Percentiles rank a stretch among this genome's conserved stretches.
These are phyloP conservation scores for Auricularia auricula-judae DNA, from an alignment of 768 basidiomycete genomes.

Conservation along the genomic window DNA sequence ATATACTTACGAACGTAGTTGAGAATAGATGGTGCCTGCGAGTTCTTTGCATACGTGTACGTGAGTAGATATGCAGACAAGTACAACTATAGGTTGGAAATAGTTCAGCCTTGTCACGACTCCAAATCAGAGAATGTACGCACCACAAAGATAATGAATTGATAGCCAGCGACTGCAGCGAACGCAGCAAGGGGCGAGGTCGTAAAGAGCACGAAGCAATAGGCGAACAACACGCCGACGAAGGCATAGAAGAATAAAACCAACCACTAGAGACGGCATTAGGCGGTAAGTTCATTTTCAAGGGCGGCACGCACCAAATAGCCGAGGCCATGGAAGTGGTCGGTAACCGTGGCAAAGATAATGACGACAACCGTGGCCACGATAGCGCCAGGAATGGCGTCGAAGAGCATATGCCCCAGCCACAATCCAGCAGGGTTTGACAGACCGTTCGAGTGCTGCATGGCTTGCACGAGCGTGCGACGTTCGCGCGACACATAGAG, in stretches of 20 bases:
- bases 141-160: conserved; percentile 61
- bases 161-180: conserved; percentile 60
- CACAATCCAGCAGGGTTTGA: conserved; percentile 60
- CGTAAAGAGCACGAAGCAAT: conserved; percentile 49
- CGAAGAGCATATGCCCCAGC: conserved; percentile 72
- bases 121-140: conserved; percentile 17
- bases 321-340: conserved; percentile 61
- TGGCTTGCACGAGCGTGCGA: conserved; percentile 58
- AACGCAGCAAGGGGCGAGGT: conserved; percentile 63
- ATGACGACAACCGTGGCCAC: conserved; percentile 53
- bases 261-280: conserved; percentile 42
- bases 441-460: conserved; percentile 72
- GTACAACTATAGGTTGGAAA: conserved; percentile 35
- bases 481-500: conserved; percentile 69
- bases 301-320: conserved; percentile 32
- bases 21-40: conserved; percentile 41
- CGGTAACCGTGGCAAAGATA: conserved; percentile 42
- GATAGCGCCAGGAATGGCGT: conserved; percentile 48
- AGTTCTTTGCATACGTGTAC: conserved; percentile 59
- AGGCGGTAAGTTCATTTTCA: not conserved
- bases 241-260: conserved; percentile 61
- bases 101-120: too few species aligned
- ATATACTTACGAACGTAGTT: conserved; percentile 41
- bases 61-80: conserved; percentile 58
- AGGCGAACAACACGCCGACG: conserved; percentile 56